Evolutionary conservation across 768 basidiomycete species (phyloP).

Genomic region (Rhizopogon salebrosus): DNA sequence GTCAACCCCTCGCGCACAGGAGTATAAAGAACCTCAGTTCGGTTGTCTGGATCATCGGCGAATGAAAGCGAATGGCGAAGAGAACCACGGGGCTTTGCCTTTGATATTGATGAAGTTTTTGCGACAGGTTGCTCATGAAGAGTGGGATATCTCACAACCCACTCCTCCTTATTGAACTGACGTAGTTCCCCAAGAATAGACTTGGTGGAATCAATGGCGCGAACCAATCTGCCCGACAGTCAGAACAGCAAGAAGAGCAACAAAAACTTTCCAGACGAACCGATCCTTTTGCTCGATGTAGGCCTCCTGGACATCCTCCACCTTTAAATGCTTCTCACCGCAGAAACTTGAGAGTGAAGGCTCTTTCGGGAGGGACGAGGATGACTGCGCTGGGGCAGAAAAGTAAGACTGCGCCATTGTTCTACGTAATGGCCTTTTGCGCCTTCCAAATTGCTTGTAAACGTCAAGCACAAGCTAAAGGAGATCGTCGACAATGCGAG

Average conservation of each 20-base stretch:
- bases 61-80: conserved; percentile 74
- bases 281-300: conserved; percentile 73
- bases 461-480: neutral
- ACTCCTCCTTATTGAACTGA: conserved; percentile 78
- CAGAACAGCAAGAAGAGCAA: neutral
- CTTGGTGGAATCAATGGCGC: conserved; percentile 72
- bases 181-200: conserved; percentile 64
- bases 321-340: conserved; percentile 35
- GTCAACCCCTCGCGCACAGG: conserved; percentile 43
- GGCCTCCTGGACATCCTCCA: conserved; percentile 70
- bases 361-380: conserved; percentile 7
- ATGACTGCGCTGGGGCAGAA: neutral
- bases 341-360: conserved; percentile 8
- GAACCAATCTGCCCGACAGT: conserved; percentile 50
- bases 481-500: neutral
- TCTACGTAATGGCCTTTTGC: neutral
- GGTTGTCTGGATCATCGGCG: conserved; percentile 70
- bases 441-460: neutral
- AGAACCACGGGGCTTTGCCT: conserved; percentile 31
- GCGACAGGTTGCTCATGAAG: conserved; percentile 43
- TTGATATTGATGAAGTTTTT: conserved; percentile 21
- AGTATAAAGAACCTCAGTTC: conserved; percentile 61
- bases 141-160: conserved; percentile 87
- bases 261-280: conserved; percentile 35
- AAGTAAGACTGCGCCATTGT: conserved; percentile 5